Evolutionary conservation across 176 grass and related monocot species (phyloP).

Genomic region (Triticum monococcum): DNA sequence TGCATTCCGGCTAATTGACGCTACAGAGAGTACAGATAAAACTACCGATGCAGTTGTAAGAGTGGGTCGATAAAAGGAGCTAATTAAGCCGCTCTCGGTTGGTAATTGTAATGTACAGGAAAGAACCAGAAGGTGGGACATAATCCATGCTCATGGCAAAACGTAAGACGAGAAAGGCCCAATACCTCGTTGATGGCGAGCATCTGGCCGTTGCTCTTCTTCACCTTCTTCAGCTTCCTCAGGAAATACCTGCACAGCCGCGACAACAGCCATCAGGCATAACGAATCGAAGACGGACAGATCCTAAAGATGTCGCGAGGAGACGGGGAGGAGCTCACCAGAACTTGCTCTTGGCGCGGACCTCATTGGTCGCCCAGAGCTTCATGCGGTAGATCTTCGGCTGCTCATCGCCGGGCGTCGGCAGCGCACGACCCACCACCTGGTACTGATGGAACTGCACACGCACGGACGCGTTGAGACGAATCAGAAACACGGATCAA

Average conservation of each 20-base stretch:
- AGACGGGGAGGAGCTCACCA: conserved; percentile 32
- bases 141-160: neutral
- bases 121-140: neutral
- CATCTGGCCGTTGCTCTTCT: conserved; percentile 91
- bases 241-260: conserved; percentile 57
- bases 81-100: too few relatives aligned
- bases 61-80: too few relatives aligned
- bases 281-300: neutral
- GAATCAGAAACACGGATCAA: conserved; percentile 18
- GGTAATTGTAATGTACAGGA: neutral
- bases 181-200: conserved; percentile 75
- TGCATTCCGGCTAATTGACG: neutral
- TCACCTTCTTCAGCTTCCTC: conserved; percentile 88
- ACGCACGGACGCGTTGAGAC: neutral
- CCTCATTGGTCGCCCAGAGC: conserved; percentile 84
- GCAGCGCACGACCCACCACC: conserved; percentile 72
- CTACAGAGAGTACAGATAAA: too few relatives aligned
- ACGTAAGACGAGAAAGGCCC: neutral
- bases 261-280: neutral
- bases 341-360: conserved; percentile 85
- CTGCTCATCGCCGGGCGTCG: conserved; percentile 63
- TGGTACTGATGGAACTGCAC: conserved; percentile 94
- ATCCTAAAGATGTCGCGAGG: neutral
- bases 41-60: too few relatives aligned
- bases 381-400: conserved; percentile 95